Evolutionary conservation across 106 monocot genomes (phyloP), one percentile per base, ranked within the genome.

Genomic region (Xerophyta viscosa): DNA sequence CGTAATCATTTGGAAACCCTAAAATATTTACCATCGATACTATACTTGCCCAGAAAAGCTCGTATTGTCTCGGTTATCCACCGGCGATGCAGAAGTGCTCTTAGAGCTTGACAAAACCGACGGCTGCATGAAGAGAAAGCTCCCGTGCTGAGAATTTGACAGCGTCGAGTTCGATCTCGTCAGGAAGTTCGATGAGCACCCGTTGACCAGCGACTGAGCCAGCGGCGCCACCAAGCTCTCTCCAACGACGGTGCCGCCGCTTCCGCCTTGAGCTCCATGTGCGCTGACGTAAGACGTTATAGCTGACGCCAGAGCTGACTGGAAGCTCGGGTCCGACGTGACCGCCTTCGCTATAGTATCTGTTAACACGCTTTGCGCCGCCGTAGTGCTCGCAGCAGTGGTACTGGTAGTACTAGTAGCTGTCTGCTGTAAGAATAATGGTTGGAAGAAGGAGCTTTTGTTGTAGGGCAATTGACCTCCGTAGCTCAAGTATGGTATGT

Each of bases 241-340:
- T 19, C n/a, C n/a, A n/a, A n/a, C n/a, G n/a, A n/a, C n/a, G n/a
- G n/a, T n/a, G n/a, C n/a, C n/a, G 7, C 41, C 48, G 29, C 41
- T 52, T 25, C 36, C 52, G n/a, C 31, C 27, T 15, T 62, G 24
- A 37, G 14, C 37, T 37, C 48, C 54, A 31, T 54, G 58, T 1
- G 22, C 65, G 4, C 83, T 71, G 20, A 93, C 75, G 15, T 83
- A 75, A 0, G 86, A 82, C 1, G 80, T 67, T 30, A 93, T 75
- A 1, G 92, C 92, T 6, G 79, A 69, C 3, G 65, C 71, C 68
- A 93, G 20, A 14, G 77, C 83, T 17, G 92, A 83, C 41, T 75
- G 83, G 61, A 93, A 87, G 51, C 71, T 87, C 27, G 92, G 92
- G 69, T 93, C 83, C 6, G 80, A 46, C 8, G 86, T 81, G 48